Evolutionary conservation across 257 asterid genomes (phyloP).

Genomic region (Leonotis leonurus): DNA sequence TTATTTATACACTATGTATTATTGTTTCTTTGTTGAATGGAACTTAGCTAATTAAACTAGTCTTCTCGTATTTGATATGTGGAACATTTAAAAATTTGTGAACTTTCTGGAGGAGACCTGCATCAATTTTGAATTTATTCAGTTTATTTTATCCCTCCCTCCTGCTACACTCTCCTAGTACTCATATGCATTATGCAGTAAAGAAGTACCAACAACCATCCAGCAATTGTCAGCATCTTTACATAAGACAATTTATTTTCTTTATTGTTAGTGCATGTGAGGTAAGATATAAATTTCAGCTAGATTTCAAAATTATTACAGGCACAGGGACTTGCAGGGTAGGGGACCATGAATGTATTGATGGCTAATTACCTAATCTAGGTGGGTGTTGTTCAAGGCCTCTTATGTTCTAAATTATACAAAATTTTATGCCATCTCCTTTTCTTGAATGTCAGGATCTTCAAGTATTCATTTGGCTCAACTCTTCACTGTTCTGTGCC

Average conservation of each 20-base stretch:
- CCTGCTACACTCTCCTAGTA: slow-evolving; percentile 9
- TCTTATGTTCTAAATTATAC: neutral
- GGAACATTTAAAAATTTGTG: too few relatives aligned
- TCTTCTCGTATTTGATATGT: too few relatives aligned
- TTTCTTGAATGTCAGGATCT: neutral
- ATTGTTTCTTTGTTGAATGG: too few relatives aligned
- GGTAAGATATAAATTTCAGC: slow-evolving; percentile 31
- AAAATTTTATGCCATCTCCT: neutral
- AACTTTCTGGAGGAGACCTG: too few relatives aligned
- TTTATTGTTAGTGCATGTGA: slow-evolving; percentile 8
- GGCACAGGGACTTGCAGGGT: slow-evolving; percentile 40
- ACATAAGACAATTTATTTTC: slow-evolving; percentile 22
- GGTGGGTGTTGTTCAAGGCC: slow-evolving; percentile 17
- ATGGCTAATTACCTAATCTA: slow-evolving; percentile 29
- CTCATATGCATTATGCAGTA: slow-evolving; percentile 38
- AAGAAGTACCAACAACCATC: slow-evolving; percentile 61
- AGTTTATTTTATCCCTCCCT: slow-evolving; percentile 8
- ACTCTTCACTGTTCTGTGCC: neutral
- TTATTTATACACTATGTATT: too few relatives aligned
- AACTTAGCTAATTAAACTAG: too few relatives aligned
- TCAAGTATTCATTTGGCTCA: neutral
- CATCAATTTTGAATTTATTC: too few relatives aligned
- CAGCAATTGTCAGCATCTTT: slow-evolving; percentile 55
- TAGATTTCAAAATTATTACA: slow-evolving; percentile 26
- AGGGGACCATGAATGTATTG: slow-evolving; percentile 49